A percentile compares a stretch with the other conserved stretches of the same genome.
Conservation (phyloP, 176 grass and related monocot genomes). For the Ananas comosus region DNA sequence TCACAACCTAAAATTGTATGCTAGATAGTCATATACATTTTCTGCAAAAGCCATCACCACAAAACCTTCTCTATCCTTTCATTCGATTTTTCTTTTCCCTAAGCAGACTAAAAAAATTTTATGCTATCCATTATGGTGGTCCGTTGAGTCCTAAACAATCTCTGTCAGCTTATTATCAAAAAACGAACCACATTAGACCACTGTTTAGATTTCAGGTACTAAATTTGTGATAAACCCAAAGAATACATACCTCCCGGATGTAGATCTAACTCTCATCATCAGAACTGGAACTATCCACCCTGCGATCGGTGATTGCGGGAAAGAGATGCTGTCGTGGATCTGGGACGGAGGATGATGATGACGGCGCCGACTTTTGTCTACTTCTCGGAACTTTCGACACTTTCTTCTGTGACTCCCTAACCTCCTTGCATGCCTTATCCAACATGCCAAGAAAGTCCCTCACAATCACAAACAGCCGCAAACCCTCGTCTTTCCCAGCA, state of each 20-base stretch:
- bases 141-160: too few species aligned
- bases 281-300: constrained; percentile 48
- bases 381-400: constrained; percentile 27
- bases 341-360: constrained; percentile 12
- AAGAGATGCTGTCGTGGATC: constrained; percentile 47
- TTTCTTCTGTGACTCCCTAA: constrained; percentile 40
- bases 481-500: constrained; percentile 65
- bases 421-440: constrained; percentile 74
- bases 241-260: neutral
- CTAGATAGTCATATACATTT: too few species aligned
- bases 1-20: too few species aligned
- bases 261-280: constrained; percentile 28
- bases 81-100: too few species aligned
- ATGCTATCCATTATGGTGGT: too few species aligned
- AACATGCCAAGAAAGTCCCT: constrained; percentile 70
- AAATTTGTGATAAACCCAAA: neutral
- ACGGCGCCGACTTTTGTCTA: constrained; percentile 23
- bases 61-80: too few species aligned
- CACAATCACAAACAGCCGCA: constrained; percentile 70
- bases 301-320: constrained; percentile 49
- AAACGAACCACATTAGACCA: neutral
- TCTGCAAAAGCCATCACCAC: too few species aligned
- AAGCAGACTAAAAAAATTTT: too few species aligned
- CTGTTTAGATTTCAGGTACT: neutral
- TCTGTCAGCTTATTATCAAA: neutral